Evolutionary conservation across 352 stramenopile species (phyloP).

Genomic region (Globisporangium spiculum): DNA sequence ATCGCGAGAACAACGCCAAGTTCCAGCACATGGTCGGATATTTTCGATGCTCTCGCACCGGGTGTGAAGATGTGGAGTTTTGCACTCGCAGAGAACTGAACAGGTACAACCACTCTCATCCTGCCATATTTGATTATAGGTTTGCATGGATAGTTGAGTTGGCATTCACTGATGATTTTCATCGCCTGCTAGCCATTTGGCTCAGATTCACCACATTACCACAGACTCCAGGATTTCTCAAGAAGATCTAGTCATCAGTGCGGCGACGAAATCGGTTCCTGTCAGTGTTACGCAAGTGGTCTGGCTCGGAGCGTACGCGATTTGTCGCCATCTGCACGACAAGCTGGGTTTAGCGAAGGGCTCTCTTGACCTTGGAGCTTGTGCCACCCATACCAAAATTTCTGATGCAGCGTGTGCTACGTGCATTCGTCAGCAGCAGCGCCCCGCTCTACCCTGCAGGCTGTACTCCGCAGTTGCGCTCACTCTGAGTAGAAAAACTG

Average conservation of each 20-base stretch:
- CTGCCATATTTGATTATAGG: background rate
- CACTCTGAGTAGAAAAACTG: background rate
- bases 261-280: background rate
- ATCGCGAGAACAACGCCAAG: conserved; percentile 23
- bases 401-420: conserved; percentile 13
- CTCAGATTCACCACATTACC: background rate
- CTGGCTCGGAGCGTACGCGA: conserved; percentile 43
- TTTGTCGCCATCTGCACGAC: conserved; percentile 36
- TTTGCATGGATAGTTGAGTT: background rate
- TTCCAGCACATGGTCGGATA: conserved; percentile 41
- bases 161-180: background rate
- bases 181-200: conserved; percentile 6
- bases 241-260: background rate
- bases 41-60: conserved; percentile 32
- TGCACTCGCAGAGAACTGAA: conserved; percentile 38
- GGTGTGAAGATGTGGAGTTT: conserved; percentile 40
- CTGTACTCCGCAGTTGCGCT: conserved; percentile 15
- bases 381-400: conserved; percentile 19
- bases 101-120: conserved; percentile 15
- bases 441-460: conserved; percentile 24
- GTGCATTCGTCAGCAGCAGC: conserved; percentile 27
- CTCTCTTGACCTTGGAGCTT: conserved; percentile 14
- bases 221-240: background rate
- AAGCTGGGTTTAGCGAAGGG: conserved; percentile 26
- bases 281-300: conserved; percentile 15